Evolutionary conservation across 805 yeast genomes (phyloP), one percentile per base, ranked within the genome.

Genomic region (Candida maltosa): DNA sequence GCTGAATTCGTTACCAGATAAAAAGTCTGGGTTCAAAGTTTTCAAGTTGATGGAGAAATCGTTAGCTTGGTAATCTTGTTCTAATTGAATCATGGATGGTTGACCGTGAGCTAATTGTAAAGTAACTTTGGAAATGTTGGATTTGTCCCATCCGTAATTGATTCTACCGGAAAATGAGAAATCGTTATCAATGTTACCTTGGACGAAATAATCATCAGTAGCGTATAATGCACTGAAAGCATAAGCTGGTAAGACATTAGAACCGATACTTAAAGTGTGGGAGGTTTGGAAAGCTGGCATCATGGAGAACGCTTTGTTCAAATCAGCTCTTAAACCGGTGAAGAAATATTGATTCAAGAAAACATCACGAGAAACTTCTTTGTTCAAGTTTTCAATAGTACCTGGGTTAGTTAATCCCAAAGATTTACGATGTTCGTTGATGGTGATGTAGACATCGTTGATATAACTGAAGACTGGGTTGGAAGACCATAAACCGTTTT

Each of bases 261-360:
- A 83, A 32, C 97, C 97, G 48, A 87, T 71, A 26, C 95, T 75
- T 56, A 93, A 83, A 41, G 96, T 83, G 61, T 93, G 98, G 44
- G 96, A 83, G 40, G 94, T 85, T 74, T 93, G 97, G 83, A 93
- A 93, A 40, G 87, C 89, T 39, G 98, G 98, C 65, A 80, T 81
- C 75, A 89, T 75, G 45, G 84, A 69, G 57, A 93, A 87, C 10
- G 89, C 87, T 74, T 91, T 91, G 69, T 87, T 85, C 52, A 93
- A 76, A 63, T 93, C 98, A 39, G 97, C 98, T 60, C 96, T 84
- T 55, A 93, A 75, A 40, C 98, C 98, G 26, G 95, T 83, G 75
- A 91, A 91, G 64, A 83, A 80, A 69, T 86, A 85, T 58, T 88
- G 95, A 56, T 76, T 79, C 51, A 88, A 74, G 58, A 93, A 87